Evolutionary conservation across 2,329 filamentous ascomycete genomes (phyloP), one percentile per base, ranked within the genome.

Genomic region (Pleurostoma richardsiae): DNA sequence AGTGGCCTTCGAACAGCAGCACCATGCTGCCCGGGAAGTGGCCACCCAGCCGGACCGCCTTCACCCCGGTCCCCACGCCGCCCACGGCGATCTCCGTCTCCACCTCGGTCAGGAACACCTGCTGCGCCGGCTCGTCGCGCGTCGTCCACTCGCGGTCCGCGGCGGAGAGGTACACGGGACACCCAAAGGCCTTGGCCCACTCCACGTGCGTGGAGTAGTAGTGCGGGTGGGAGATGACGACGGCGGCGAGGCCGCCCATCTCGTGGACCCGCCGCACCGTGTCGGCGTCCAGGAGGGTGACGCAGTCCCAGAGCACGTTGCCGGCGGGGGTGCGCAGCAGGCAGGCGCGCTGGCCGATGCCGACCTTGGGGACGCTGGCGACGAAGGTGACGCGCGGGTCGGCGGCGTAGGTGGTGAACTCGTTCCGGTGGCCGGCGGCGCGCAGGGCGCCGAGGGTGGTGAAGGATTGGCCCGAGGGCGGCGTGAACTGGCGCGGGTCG

Each of bases 271-370:
- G 61, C 1, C 66, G 59, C 0, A 87, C 64, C 0, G 87, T 91
- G 4, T 74, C 73, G 2, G 75, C 65, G 59, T 91, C 85, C 3
- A 94, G 68, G 52, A 82, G 80, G 0, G 86, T 77, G 47, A 94
- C 71, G 51, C 85, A 82, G 64, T 94, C 89, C 88, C 88, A 95
- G 2, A 94, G 76, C 2, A 94, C 65, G 60, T 91, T 91, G 0
- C 88, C 87, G 0, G 64, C 49, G 0, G 78, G 70, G 0, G 86
- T 88, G 43, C 75, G 71, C 10, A 92, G 68, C 3, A 95, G 69
- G 41, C 90, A 75, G 26, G 83, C 83, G 30, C 88, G 77, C 64
- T 94, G 84, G 1, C 88, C 88, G 52, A 94, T 94, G 45, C 72
- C 88, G 50, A 90, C 68, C 61, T 83, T 73, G 30, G 80, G 81